phyloP scores from a whole-genome alignment of 2,329 filamentous ascomycete genomes.

The Penicillium sp. region DNA sequence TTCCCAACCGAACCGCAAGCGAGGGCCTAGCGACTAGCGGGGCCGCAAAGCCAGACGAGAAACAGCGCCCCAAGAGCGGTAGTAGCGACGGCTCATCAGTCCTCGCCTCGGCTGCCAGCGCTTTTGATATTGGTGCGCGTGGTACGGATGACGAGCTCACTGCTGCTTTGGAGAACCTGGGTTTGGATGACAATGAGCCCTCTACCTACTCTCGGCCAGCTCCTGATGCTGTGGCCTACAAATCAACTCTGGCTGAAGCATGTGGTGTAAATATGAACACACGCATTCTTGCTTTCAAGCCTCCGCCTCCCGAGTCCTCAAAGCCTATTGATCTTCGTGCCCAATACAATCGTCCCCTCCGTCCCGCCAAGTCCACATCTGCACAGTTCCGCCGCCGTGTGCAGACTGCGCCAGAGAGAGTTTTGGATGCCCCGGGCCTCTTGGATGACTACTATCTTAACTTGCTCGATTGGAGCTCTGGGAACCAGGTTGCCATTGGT shows the following conservation, averaged over 20 bases:
- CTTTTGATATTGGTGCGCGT: conserved; percentile 62
- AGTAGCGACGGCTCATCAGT: conserved; percentile 69
- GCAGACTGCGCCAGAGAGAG: conserved; percentile 90
- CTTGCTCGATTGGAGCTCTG: conserved; percentile 94
- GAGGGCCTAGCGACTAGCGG: conserved; percentile 81
- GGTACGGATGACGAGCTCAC: conserved; percentile 70
- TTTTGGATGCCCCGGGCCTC: conserved; percentile 91
- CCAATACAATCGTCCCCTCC: conserved; percentile 96
- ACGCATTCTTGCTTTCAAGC: conserved; percentile 97
- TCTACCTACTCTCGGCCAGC: conserved; percentile 71
- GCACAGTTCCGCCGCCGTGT: conserved; percentile 90
- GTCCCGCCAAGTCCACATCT: conserved; percentile 68
- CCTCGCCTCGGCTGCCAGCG: conserved; percentile 70
- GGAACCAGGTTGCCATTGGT: conserved; percentile 96
- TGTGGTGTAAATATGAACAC: conserved; percentile 93
- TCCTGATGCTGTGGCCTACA: conserved; percentile 84
- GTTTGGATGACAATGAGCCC: conserved; percentile 70
- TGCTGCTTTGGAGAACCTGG: conserved; percentile 75
- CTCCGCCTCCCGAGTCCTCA: conserved; percentile 93
- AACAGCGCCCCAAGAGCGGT: conserved; percentile 70
- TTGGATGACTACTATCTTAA: conserved; percentile 99
- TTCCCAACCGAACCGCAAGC: conserved; percentile 87
- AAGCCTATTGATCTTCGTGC: conserved; percentile 97
- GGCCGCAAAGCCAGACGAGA: conserved; percentile 80
- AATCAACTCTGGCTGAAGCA: conserved; percentile 84